These are phyloP conservation scores for Globisporangium okanoganense DNA, from an alignment of 352 stramenopile genomes.

Conservation along the genomic window DNA sequence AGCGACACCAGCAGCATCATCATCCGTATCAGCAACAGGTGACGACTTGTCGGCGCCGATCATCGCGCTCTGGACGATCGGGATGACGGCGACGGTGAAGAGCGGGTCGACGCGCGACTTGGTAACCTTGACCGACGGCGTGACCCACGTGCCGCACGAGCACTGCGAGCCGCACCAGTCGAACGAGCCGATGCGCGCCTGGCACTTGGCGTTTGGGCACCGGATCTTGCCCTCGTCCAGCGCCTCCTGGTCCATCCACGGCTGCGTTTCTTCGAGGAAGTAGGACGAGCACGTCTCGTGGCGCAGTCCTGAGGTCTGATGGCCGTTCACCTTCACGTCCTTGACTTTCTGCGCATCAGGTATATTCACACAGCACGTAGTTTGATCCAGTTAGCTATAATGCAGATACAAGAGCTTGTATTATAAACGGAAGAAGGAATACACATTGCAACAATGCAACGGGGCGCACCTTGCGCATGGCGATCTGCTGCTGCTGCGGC, in stretches of 20 bases:
- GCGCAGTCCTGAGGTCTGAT: slow-evolving; percentile 19
- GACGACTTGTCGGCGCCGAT: slow-evolving; percentile 22
- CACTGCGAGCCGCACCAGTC: slow-evolving; percentile 80
- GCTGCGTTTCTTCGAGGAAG: slow-evolving; percentile 59
- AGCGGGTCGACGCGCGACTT: slow-evolving; percentile 70
- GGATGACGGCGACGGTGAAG: slow-evolving; percentile 19
- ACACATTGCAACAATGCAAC: not conserved
- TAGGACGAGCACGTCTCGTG: slow-evolving; percentile 58
- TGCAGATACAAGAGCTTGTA: not conserved
- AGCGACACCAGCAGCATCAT: not conserved
- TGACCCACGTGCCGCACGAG: slow-evolving; percentile 82
- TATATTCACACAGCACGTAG: not conserved
- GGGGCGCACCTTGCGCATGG: slow-evolving; percentile 35
- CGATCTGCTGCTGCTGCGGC: slow-evolving; percentile 67
- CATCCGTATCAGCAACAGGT: not conserved
- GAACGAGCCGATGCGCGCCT: slow-evolving; percentile 62
- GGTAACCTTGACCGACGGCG: slow-evolving; percentile 77
- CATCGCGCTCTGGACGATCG: slow-evolving; percentile 22
- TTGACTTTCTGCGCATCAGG: slow-evolving; percentile 47
- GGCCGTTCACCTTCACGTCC: slow-evolving; percentile 50
- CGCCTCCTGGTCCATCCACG: slow-evolving; percentile 69
- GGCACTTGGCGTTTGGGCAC: slow-evolving; percentile 67
- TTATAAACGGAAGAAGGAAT: not conserved
- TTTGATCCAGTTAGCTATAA: not conserved
- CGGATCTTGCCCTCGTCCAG: slow-evolving; percentile 68